phyloP scores from a whole-genome alignment of 2,329 filamentous ascomycete species.

The Plenodomus tracheiphilus region DNA sequence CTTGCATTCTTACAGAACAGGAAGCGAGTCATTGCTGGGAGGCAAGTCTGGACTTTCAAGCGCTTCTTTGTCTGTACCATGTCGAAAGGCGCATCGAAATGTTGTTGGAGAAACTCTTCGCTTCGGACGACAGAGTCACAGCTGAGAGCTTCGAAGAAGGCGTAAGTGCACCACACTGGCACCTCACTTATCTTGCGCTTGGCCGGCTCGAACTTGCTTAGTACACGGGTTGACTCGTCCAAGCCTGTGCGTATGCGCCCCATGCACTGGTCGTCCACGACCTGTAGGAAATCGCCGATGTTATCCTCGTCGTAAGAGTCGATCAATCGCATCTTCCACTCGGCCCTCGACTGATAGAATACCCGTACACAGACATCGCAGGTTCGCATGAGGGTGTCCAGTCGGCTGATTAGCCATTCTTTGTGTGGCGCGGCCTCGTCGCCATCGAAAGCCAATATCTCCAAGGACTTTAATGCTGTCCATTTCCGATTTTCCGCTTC shows the following conservation, averaged over 20 bases:
- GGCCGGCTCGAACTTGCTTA: constrained; percentile 52
- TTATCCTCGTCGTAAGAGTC: constrained; percentile 51
- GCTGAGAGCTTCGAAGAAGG: constrained; percentile 86
- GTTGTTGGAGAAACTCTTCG: constrained; percentile 55
- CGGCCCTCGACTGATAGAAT: constrained; percentile 50
- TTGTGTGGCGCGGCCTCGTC: constrained; percentile 50
- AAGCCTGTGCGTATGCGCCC: constrained; percentile 50
- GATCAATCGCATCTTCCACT: constrained; percentile 47
- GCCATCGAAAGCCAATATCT: constrained; percentile 54
- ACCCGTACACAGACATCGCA: constrained; percentile 56
- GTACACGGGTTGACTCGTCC: constrained; percentile 45
- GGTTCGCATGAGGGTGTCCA: constrained; percentile 48
- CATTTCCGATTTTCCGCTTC: constrained; percentile 47
- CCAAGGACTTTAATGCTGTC: constrained; percentile 47
- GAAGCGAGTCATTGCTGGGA: constrained; percentile 84
- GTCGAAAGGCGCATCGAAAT: constrained; percentile 83
- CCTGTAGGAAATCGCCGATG: constrained; percentile 48
- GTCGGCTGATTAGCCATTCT: constrained; percentile 44
- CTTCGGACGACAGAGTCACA: constrained; percentile 74
- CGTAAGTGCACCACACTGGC: constrained; percentile 67
- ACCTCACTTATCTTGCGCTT: constrained; percentile 56
- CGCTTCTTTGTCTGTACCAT: constrained; percentile 77
- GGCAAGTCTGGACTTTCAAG: constrained; percentile 73
- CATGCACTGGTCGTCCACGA: constrained; percentile 52
- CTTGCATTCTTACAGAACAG: constrained; percentile 73